Evolutionary conservation across 2,329 filamentous ascomycete genomes (phyloP).

Genomic region (Aspergillus pseudotamarii): DNA sequence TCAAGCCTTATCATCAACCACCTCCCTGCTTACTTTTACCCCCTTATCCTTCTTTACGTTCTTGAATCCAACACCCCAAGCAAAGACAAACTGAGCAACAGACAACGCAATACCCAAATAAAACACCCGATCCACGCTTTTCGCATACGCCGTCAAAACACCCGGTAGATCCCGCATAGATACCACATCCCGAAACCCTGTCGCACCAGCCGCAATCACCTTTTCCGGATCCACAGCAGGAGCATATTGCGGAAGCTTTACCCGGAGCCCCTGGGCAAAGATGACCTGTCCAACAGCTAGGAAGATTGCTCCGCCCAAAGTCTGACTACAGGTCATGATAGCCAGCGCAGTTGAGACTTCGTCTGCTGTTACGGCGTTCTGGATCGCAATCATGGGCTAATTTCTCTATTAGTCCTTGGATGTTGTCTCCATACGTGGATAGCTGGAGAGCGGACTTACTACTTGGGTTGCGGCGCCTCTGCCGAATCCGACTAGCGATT

Average conservation of each 20-base stretch:
- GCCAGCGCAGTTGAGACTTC: conserved; percentile 46
- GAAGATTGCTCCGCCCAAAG: conserved; percentile 52
- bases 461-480: conserved; percentile 37
- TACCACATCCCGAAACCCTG: conserved; percentile 44
- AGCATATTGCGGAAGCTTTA: conserved; percentile 33
- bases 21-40: no score
- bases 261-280: conserved; percentile 47
- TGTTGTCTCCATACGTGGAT: no score
- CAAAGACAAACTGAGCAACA: conserved; percentile 16
- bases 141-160: conserved; percentile 37
- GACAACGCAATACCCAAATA: conserved; percentile 26
- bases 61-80: conserved; percentile 28
- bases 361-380: conserved; percentile 37
- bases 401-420: no score
- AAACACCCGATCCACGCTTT: conserved; percentile 27
- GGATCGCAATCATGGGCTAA: conserved; percentile 45
- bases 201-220: conserved; percentile 49
- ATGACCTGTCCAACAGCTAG: conserved; percentile 56
- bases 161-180: conserved; percentile 27
- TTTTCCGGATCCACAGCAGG: conserved; percentile 37
- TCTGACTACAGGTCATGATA: conserved; percentile 42
- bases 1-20: no score
- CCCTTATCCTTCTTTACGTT: neutral
- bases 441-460: conserved; percentile 15
- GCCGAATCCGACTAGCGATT: conserved; percentile 46